phyloP scores from a whole-genome alignment of 176 grass and related monocot genomes.

The Aechmea fasciata region DNA sequence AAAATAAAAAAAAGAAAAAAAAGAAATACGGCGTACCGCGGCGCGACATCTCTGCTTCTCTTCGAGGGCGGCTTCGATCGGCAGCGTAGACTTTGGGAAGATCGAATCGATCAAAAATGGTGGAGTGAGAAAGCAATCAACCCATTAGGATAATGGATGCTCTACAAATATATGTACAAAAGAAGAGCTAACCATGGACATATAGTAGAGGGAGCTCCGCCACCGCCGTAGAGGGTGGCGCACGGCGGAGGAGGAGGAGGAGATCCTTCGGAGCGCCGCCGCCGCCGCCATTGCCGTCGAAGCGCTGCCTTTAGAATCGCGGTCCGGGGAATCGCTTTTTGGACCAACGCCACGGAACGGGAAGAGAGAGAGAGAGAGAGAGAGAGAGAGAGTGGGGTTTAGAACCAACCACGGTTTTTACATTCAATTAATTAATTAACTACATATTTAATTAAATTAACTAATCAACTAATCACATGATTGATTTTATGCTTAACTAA shows the following conservation, averaged over 20 bases:
- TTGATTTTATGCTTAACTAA: too few species aligned
- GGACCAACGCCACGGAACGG: too few species aligned
- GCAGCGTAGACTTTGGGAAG: conserved; percentile 14
- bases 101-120: too few species aligned
- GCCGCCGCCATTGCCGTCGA: conserved; percentile 78
- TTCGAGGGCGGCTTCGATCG: conserved; percentile 15
- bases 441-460: too few species aligned
- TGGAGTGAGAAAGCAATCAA: too few species aligned
- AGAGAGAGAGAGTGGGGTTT: too few species aligned
- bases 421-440: too few species aligned
- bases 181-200: conserved; percentile 24
- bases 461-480: too few species aligned
- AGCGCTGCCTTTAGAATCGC: neutral
- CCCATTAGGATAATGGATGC: too few species aligned
- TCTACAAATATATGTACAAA: neutral
- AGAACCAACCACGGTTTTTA: too few species aligned
- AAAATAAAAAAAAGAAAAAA: conserved; percentile 2
- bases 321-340: too few species aligned
- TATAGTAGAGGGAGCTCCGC: conserved; percentile 41
- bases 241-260: conserved; percentile 30
- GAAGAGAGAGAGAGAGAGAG: too few species aligned
- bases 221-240: conserved; percentile 30
- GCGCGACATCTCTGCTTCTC: conserved; percentile 15
- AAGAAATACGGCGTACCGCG: conserved; percentile 20
- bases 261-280: conserved; percentile 52